Conservation (phyloP, 2,329 filamentous ascomycete species). For the Colletotrichum sp. region DNA sequence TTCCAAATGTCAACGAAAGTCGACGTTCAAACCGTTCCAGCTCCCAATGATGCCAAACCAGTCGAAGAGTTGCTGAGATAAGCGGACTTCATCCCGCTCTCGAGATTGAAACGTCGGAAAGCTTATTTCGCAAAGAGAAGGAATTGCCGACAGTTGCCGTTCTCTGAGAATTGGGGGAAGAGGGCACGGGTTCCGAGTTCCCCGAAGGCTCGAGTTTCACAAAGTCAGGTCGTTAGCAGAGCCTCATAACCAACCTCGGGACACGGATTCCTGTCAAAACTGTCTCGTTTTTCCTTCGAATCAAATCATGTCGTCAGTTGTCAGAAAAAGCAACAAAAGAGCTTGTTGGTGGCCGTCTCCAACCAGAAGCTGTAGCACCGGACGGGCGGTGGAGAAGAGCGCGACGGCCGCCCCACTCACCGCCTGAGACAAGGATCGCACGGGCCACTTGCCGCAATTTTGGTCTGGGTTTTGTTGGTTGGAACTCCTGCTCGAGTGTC, state of each 20-base stretch:
- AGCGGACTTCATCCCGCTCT: neutral
- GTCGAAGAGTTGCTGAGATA: neutral
- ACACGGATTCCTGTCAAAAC: neutral
- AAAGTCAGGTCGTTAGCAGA: neutral
- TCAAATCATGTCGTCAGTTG: neutral
- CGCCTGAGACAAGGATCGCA: neutral
- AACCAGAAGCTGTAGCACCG: neutral
- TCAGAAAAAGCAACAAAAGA: neutral
- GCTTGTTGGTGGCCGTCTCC: neutral
- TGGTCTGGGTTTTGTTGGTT: slow-evolving; percentile 2
- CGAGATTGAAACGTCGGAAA: neutral
- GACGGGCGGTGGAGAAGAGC: neutral
- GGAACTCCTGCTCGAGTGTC: neutral
- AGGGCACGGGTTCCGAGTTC: neutral
- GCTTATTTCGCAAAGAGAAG: neutral
- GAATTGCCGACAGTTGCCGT: neutral
- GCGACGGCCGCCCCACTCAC: neutral
- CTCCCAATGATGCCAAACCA: neutral
- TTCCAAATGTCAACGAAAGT: neutral
- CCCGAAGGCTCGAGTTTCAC: neutral
- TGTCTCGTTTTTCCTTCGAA: neutral
- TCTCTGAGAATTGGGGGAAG: neutral
- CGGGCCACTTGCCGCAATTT: neutral
- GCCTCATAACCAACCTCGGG: neutral
- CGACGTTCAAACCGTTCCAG: neutral